phyloP scores from a whole-genome alignment of 257 asterid genomes.

The Parsonsia alboflavescens region DNA sequence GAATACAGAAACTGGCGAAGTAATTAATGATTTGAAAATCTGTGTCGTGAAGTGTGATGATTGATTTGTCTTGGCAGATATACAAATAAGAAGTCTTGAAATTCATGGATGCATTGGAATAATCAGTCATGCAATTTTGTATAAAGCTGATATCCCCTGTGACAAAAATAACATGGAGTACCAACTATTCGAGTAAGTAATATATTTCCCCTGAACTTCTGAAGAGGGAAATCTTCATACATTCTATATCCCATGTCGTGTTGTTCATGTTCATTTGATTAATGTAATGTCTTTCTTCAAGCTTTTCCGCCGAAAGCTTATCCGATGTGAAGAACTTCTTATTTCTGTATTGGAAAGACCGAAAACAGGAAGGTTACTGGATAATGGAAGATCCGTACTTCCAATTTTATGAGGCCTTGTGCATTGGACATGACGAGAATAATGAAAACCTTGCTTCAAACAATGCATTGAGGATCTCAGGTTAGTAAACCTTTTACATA shows the following conservation, averaged over 20 bases:
- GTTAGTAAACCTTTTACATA: constrained; percentile 16
- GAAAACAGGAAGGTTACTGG: constrained; percentile 43
- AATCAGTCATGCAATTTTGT: constrained; percentile 52
- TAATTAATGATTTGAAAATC: not conserved
- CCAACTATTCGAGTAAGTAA: constrained; percentile 54
- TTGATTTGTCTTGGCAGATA: constrained; percentile 29
- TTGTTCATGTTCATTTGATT: not conserved
- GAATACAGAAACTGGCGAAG: too few species aligned
- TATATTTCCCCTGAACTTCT: too few species aligned
- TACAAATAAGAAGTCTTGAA: constrained; percentile 38
- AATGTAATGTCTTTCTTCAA: constrained; percentile 4
- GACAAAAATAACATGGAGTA: constrained; percentile 31
- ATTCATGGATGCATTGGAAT: constrained; percentile 62
- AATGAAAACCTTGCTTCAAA: constrained; percentile 9
- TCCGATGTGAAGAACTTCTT: constrained; percentile 51
- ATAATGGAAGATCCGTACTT: constrained; percentile 54
- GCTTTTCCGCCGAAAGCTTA: constrained; percentile 48
- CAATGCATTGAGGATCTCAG: constrained; percentile 23
- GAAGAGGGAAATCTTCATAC: too few species aligned
- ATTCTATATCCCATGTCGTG: not conserved
- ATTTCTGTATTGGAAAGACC: constrained; percentile 45
- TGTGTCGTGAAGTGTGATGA: not conserved
- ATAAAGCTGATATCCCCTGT: constrained; percentile 27
- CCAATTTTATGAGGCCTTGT: constrained; percentile 46
- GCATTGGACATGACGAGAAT: constrained; percentile 36